phyloP scores from a whole-genome alignment of 768 basidiomycete species.

The Holtermannia corniformis region DNA sequence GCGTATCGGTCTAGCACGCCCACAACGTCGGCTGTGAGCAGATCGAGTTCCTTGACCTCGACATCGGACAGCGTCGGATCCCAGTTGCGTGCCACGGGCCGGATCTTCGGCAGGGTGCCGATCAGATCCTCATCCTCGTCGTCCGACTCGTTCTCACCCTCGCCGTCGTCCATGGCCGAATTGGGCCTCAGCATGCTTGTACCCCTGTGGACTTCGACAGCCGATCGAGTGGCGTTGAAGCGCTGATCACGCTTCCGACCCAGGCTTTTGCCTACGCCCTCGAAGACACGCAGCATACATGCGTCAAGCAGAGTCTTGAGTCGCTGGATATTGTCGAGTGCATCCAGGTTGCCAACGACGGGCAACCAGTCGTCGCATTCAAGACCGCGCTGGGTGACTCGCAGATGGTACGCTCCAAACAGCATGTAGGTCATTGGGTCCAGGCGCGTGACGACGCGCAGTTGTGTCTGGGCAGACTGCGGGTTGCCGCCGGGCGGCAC shows the following conservation, averaged over 20 bases:
- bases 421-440: constrained; percentile 83
- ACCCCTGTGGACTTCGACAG: constrained; percentile 14
- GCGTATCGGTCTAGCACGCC: constrained; percentile 61
- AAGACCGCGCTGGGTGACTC: constrained; percentile 60
- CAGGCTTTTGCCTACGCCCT: constrained; percentile 53
- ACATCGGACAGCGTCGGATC: constrained; percentile 48
- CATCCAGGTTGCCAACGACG: constrained; percentile 55
- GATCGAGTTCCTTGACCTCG: constrained; percentile 67
- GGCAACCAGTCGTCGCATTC: constrained; percentile 89
- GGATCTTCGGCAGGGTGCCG: constrained; percentile 39
- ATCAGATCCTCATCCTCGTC: constrained; percentile 49
- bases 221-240: constrained; percentile 3
- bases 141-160: constrained; percentile 9
- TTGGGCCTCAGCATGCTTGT: constrained; percentile 9
- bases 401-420: constrained; percentile 74
- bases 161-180: constrained; percentile 4
- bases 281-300: constrained; percentile 81
- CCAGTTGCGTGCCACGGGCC: constrained; percentile 22
- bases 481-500: constrained; percentile 46
- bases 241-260: constrained; percentile 16
- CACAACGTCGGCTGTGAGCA: constrained; percentile 64
- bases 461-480: constrained; percentile 52
- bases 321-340: constrained; percentile 70
- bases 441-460: constrained; percentile 71
- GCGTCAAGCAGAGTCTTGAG: constrained; percentile 70